Conservation (phyloP, 768 basidiomycete genomes). For the Lactarius pseudohatsudake region DNA sequence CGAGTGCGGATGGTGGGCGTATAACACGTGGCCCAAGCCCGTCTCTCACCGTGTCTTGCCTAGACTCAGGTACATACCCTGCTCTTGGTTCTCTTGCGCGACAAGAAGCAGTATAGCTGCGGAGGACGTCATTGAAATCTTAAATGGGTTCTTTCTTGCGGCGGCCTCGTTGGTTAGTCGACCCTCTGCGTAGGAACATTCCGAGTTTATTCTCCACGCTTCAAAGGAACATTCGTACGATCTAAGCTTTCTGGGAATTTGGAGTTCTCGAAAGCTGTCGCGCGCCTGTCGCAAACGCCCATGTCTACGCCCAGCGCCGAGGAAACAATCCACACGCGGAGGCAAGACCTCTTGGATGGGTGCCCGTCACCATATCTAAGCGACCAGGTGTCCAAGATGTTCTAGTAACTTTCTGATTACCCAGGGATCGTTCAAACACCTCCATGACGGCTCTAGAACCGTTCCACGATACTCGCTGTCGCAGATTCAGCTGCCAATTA, state of each 20-base stretch:
- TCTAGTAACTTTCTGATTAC: neutral
- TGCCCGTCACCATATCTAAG: neutral
- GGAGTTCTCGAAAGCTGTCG: neutral
- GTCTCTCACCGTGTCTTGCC: neutral
- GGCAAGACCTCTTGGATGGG: neutral
- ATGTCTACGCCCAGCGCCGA: neutral
- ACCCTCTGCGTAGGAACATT: neutral
- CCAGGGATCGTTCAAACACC: neutral
- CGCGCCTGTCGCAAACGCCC: neutral
- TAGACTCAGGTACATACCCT: neutral
- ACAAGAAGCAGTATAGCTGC: neutral
- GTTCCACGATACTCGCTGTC: neutral
- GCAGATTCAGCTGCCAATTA: neutral
- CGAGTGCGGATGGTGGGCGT: neutral
- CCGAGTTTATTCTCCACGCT: neutral
- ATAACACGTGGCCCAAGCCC: neutral
- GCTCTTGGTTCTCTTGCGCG: neutral
- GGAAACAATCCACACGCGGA: neutral
- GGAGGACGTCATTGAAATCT: neutral
- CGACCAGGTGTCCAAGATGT: neutral
- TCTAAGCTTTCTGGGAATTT: neutral
- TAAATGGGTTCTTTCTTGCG: neutral
- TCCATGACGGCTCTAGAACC: neutral
- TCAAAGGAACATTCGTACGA: neutral
- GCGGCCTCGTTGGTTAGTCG: neutral